Evolutionary conservation across 306 rosid species (phyloP), one percentile per base, ranked within the genome.

Genomic region (Medicago ruthenica): DNA sequence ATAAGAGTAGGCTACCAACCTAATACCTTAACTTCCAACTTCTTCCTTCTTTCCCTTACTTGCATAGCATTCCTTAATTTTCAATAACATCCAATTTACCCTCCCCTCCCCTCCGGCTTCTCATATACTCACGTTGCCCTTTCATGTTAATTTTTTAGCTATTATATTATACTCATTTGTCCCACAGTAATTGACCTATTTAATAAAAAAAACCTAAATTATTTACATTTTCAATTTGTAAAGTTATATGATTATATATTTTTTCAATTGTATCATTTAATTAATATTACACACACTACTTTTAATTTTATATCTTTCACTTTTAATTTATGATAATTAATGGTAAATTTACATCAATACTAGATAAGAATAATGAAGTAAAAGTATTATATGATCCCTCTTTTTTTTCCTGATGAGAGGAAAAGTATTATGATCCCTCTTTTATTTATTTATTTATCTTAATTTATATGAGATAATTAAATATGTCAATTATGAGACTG

Each of bases 1-100:
- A 86, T 80, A 79, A 84, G 89, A 71, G 89, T 86, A 83, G 91
- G 97, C 86, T 89, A 86, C 91, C 92, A 83, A 91, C 88, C 76
- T 12, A 39, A 71, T 77, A 82, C 82, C 87, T 69, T 79, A 79
- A 76, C 85, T 76, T 74, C 85, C 79, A 88, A 67, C 84, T 78
- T 79, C 87, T 78, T 83, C 62, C 87, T 78, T 83, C 62, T 76
- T 69, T 73, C 77, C 24, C 8, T 71, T 47, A 7, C 79, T 76
- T 77, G 73, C 71, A 55, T 22, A 10, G 0, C 63, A 58, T 54
- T 45, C 71, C 55, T 72, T 44, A 1, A 13, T 37, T 50, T 16
- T 67, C 3, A 36, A 34, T 41, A 51, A n/a, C 63, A 37, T 75
- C 80, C 65, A 76, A 21, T 67, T 76, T 75, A 50, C 61, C 85